Percentiles rank a stretch among this genome's conserved stretches.
Evolutionary conservation across 306 rosid species (phyloP).

Genomic region (Sechiopsis laciniata): DNA sequence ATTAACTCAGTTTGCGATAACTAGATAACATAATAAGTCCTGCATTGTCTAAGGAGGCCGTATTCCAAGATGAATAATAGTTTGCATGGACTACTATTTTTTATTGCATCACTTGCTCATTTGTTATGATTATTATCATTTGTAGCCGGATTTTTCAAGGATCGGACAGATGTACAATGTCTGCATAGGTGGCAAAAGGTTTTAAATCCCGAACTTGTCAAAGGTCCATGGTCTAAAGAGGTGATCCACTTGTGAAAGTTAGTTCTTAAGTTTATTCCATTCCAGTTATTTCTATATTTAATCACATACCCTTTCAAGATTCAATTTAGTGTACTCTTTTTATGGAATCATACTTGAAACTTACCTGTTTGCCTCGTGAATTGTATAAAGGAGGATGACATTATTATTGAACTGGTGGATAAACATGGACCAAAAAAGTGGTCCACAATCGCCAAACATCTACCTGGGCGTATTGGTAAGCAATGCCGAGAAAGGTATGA

Average conservation of each 20-base stretch:
- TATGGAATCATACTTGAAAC: neutral
- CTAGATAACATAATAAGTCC: neutral
- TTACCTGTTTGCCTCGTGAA: slow-evolving; percentile 9
- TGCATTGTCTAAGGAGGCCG: neutral
- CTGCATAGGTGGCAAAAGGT: slow-evolving; percentile 99
- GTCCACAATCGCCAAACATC: slow-evolving; percentile 83
- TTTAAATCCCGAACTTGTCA: slow-evolving; percentile 90
- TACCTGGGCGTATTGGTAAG: slow-evolving; percentile 98
- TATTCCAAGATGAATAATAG: neutral
- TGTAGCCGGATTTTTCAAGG: slow-evolving; percentile 91
- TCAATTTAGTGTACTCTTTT: neutral
- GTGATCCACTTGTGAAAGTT: slow-evolving; percentile 34
- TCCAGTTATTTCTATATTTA: neutral
- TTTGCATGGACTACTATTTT: slow-evolving; percentile 20
- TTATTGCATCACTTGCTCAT: neutral
- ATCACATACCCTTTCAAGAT: neutral
- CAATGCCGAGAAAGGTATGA: slow-evolving; percentile 99
- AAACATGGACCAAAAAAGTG: slow-evolving; percentile 89
- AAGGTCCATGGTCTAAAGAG: slow-evolving; percentile 99
- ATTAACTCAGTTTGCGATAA: neutral
- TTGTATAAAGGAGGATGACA: slow-evolving; percentile 73
- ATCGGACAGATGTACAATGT: slow-evolving; percentile 96
- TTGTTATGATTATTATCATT: slow-evolving; percentile 19
- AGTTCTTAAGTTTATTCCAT: slow-evolving; percentile 17
- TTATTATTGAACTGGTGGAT: slow-evolving; percentile 63